Evolutionary conservation across 2,329 filamentous ascomycete genomes (phyloP), one percentile per base, ranked within the genome.

Genomic region (Aspergillus persii): DNA sequence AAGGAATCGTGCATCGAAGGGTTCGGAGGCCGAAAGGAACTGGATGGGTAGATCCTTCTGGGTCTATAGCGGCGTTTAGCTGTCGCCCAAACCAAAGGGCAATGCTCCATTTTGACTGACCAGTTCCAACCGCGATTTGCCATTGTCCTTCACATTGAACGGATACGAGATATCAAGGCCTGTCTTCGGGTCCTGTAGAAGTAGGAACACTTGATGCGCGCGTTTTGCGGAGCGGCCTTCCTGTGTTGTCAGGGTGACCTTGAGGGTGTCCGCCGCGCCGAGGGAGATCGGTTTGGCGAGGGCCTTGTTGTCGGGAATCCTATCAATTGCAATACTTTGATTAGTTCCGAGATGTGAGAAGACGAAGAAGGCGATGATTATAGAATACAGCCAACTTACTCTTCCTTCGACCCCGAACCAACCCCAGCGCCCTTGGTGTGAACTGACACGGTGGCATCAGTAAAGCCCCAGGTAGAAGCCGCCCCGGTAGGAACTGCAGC

Each of bases 141-240:
- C 95, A 69, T 83, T 92, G 8, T 95, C 90, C 80, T 96, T 96
- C 51, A 96, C 80, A 9, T 80, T 88, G 68, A 99, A 83, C 1
- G 92, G 87, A 70, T 94, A 96, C 1, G 93, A 92, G 27, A 92
- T 88, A 76, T 98, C 93, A 50, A 99, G 81, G 39, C 91, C 91
- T 9, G 87, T 88, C 11, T 82, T 79, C 9, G 83, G 80, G 68
- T 98, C 92, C 68, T 86, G 88, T 59, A 99, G 78, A 15, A 95
- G 83, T 56, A 99, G 83, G 80, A 97, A 97, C 5, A 92, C 92
- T 78, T 99, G 95, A 77, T 99, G 95, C 68, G 95, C 92, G 65
- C 90, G 87, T 82, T 92, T 94, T 50, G 86, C 84, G 68, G 87
- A 88, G 77, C 87, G 87, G 72, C 85, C 88, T 71, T 96, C 91